phyloP scores from a whole-genome alignment of 2,329 filamentous ascomycete species.

The Berkeleyomyces basicola region DNA sequence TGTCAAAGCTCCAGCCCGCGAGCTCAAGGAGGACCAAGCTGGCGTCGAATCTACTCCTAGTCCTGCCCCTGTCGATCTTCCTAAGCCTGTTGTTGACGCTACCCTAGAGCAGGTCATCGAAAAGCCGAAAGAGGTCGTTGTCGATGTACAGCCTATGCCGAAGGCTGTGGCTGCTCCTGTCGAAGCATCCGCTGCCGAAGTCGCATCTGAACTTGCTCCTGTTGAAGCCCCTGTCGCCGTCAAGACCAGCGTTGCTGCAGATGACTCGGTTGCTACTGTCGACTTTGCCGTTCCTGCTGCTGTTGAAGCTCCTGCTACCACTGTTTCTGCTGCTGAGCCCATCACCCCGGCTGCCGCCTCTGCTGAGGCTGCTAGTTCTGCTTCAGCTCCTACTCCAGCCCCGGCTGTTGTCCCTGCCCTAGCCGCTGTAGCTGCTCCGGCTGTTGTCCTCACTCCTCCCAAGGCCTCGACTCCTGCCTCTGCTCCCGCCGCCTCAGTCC shows the following conservation, averaged over 20 bases:
- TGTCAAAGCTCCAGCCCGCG: background rate
- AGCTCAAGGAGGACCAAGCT: background rate
- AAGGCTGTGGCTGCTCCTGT: background rate
- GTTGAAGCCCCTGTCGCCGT: background rate
- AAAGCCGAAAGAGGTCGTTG: background rate
- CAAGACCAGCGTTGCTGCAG: background rate
- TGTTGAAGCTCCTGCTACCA: background rate
- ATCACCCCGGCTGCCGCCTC: background rate
- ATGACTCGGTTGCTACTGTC: background rate
- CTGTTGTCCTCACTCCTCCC: background rate
- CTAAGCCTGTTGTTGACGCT: background rate
- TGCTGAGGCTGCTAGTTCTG: background rate
- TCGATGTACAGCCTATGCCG: background rate
- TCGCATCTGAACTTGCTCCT: background rate
- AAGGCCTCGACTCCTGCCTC: constrained; percentile 1
- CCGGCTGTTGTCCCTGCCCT: background rate
- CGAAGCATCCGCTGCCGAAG: background rate
- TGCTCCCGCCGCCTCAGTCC: background rate
- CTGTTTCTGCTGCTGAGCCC: background rate
- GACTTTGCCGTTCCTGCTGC: background rate
- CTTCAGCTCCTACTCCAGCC: background rate
- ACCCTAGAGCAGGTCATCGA: background rate
- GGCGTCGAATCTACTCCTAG: background rate
- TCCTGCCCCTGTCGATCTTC: background rate
- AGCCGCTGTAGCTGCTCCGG: background rate